phyloP scores from a whole-genome alignment of 2,329 filamentous ascomycete species.

The Calonectria honghensis region DNA sequence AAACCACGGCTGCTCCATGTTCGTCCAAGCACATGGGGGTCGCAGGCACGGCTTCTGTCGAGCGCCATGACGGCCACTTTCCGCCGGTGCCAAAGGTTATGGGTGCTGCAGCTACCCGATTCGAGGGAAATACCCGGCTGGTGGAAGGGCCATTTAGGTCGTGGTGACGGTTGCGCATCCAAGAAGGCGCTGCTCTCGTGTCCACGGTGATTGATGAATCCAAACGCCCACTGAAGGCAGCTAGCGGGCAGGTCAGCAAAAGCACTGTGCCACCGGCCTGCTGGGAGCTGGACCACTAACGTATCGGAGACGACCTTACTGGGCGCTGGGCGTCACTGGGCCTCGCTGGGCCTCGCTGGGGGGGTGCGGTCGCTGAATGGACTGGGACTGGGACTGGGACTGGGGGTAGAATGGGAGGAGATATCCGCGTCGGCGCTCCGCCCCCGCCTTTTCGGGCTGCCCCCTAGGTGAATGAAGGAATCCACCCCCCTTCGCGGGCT shows the following conservation, averaged over 20 bases:
- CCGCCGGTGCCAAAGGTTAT: constrained; percentile 32
- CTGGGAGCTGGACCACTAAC: constrained; percentile 33
- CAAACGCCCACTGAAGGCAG: constrained; percentile 26
- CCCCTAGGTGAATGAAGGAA: constrained; percentile 43
- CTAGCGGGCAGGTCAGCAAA: constrained; percentile 25
- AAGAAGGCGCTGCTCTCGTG: constrained; percentile 3
- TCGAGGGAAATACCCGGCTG: constrained; percentile 24
- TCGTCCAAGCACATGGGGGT: constrained; percentile 30
- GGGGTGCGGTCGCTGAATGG: constrained; percentile 1
- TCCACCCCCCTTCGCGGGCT: constrained; percentile 47
- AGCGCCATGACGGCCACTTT: constrained; percentile 31
- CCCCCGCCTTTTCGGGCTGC: constrained; percentile 53
- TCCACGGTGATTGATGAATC: not conserved
- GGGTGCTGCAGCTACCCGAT: constrained; percentile 15
- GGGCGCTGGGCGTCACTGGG: constrained; percentile 17
- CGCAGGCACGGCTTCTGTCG: constrained; percentile 23
- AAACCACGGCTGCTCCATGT: constrained; percentile 13
- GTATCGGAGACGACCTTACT: constrained; percentile 14
- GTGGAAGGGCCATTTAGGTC: not conserved
- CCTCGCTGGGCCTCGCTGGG: constrained; percentile 17
- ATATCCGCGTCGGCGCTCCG: constrained; percentile 46
- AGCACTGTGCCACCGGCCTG: constrained; percentile 32
- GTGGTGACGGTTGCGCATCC: constrained; percentile 14
- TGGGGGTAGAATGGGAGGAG: constrained; percentile 24
- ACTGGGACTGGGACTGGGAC: constrained; percentile 5